phyloP scores from a whole-genome alignment of 192 early-diverging fungal species.

The Lobosporangium transversale region DNA sequence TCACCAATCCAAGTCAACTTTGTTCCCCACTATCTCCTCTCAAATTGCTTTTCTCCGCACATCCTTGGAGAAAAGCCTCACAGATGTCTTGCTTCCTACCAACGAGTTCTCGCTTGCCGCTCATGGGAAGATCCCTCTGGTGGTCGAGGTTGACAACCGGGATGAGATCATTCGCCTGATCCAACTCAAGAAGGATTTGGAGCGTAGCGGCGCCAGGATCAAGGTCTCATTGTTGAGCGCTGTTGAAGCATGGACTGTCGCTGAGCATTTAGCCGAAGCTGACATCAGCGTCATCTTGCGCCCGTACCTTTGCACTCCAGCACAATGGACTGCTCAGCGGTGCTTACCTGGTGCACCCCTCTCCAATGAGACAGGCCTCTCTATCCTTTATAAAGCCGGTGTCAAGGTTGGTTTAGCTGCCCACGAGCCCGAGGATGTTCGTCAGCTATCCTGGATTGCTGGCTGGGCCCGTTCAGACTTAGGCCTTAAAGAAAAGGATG shows the following conservation, averaged over 20 bases:
- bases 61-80: conserved; percentile 48
- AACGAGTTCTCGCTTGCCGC: conserved; percentile 55
- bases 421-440: conserved; percentile 59
- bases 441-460: conserved; percentile 81
- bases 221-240: conserved; percentile 70
- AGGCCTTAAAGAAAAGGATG: conserved; percentile 65
- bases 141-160: conserved; percentile 59
- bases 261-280: conserved; percentile 60
- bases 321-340: conserved; percentile 64
- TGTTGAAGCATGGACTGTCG: conserved; percentile 74
- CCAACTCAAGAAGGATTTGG: conserved; percentile 62
- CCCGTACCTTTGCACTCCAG: conserved; percentile 73
- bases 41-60: conserved; percentile 62
- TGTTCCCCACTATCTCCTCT: conserved; percentile 61
- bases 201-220: conserved; percentile 46
- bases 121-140: conserved; percentile 61
- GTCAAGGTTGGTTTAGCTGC: conserved; percentile 71
- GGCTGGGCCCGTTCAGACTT: conserved; percentile 70
- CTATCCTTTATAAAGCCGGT: conserved; percentile 63
- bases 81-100: conserved; percentile 11
- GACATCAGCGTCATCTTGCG: conserved; percentile 71
- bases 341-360: conserved; percentile 68
- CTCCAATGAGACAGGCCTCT: conserved; percentile 60
- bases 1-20: conserved; percentile 42
- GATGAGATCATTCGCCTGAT: conserved; percentile 76